Evolutionary conservation across 1,284 basidiomycete genomes (phyloP).

Genomic region (Psilocybe mexicana): DNA sequence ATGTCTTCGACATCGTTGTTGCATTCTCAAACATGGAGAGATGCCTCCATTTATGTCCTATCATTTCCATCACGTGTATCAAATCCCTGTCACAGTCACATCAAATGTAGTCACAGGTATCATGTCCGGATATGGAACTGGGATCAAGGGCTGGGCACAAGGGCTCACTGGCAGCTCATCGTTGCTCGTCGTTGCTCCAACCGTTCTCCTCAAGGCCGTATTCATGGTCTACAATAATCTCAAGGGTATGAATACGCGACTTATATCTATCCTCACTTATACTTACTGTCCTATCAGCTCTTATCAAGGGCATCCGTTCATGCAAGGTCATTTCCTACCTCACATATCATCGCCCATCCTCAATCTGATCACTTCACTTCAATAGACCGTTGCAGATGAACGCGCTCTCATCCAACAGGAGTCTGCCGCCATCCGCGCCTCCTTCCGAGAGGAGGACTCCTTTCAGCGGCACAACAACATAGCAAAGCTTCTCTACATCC

Average conservation of each 20-base stretch:
- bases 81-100: too few species aligned
- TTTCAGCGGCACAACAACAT: slow-evolving; percentile 95
- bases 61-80: neutral
- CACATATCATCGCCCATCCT: slow-evolving; percentile 13
- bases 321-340: slow-evolving; percentile 68
- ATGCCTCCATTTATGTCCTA: neutral
- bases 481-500: slow-evolving; percentile 98
- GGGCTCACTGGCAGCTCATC: neutral
- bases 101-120: slow-evolving; percentile 1
- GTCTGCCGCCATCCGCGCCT: slow-evolving; percentile 95
- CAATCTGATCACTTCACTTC: slow-evolving; percentile 23
- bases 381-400: slow-evolving; percentile 96
- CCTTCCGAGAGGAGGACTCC: slow-evolving; percentile 96
- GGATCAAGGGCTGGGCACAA: slow-evolving; percentile 2
- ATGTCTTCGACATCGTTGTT: too few species aligned
- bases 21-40: too few species aligned
- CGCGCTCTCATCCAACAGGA: slow-evolving; percentile 97
- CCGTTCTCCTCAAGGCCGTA: neutral
- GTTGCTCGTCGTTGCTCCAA: slow-evolving; percentile 1
- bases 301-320: slow-evolving; percentile 93
- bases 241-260: slow-evolving; percentile 61
- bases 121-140: neutral
- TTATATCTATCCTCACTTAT: slow-evolving; percentile 6
- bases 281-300: slow-evolving; percentile 51
- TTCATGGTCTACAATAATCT: slow-evolving; percentile 87